Conservation (phyloP, 345 rosid genomes). For the Stellera chamaejasme region DNA sequence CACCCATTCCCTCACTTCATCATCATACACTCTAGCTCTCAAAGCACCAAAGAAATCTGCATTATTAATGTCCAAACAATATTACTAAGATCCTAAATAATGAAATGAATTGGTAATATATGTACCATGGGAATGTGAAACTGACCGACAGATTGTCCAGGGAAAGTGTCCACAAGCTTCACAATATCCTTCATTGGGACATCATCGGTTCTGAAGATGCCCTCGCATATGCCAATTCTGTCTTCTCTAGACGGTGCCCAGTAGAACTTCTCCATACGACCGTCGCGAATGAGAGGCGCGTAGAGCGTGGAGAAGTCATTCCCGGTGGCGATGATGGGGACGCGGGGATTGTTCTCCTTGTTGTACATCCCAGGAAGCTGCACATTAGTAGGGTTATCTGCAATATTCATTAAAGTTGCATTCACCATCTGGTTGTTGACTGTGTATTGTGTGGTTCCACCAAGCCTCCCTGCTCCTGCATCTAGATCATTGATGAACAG, state of each 20-base stretch:
- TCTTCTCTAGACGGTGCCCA: constrained; percentile 59
- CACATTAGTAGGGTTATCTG: constrained; percentile 53
- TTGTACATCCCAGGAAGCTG: constrained; percentile 53
- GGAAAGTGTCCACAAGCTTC: constrained; percentile 44
- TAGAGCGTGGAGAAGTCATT: constrained; percentile 53
- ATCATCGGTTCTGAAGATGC: constrained; percentile 39
- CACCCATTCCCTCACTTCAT: constrained; percentile 50
- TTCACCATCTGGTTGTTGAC: constrained; percentile 61
- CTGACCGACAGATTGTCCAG: constrained; percentile 53
- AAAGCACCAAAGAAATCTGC: constrained; percentile 50
- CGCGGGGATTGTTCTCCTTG: constrained; percentile 47
- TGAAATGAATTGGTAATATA: neutral
- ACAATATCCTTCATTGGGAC: constrained; percentile 32
- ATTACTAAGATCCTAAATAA: too few relatives aligned
- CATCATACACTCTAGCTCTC: constrained; percentile 52
- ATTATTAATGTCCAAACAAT: neutral
- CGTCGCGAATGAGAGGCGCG: constrained; percentile 55
- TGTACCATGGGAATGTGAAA: neutral
- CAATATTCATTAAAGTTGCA: constrained; percentile 57
- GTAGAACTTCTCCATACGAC: constrained; percentile 56
- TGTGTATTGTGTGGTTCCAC: constrained; percentile 48
- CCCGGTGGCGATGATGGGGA: constrained; percentile 48
- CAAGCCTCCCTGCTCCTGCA: constrained; percentile 49
- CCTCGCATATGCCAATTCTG: constrained; percentile 37
- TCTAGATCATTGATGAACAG: constrained; percentile 49